phyloP scores from a whole-genome alignment of 2,329 filamentous ascomycete genomes.

The Stagonosporopsis tanaceti region DNA sequence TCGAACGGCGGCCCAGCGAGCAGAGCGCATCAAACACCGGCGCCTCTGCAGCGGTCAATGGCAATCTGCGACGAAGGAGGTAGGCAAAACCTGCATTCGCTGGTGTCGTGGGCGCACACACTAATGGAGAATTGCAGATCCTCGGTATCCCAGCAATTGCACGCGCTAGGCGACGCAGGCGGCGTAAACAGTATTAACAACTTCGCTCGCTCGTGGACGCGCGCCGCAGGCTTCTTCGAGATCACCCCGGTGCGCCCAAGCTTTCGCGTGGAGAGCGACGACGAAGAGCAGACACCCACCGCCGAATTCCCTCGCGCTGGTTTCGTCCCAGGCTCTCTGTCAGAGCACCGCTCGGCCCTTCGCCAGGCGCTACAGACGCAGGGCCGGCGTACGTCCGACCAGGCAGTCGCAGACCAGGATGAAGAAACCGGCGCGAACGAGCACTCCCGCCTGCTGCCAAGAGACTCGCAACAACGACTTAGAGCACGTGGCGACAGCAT shows the following conservation, averaged over 20 bases:
- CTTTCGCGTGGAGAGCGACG: conserved; percentile 64
- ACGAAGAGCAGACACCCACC: conserved; percentile 37
- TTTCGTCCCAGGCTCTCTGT: conserved; percentile 43
- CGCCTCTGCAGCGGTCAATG: conserved; percentile 29
- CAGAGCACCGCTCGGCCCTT: conserved; percentile 53
- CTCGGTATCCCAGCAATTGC: conserved; percentile 60
- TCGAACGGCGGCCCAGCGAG: conserved; percentile 40
- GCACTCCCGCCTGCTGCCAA: conserved; percentile 40
- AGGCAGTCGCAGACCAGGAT: conserved; percentile 47
- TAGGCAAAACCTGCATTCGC: conserved; percentile 26
- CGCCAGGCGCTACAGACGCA: conserved; percentile 51
- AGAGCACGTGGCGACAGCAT: conserved; percentile 53
- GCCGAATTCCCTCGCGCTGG: conserved; percentile 45
- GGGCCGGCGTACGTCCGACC: conserved; percentile 48
- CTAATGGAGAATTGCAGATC: conserved; percentile 45
- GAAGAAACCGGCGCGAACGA: conserved; percentile 45
- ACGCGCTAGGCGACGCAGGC: conserved; percentile 72
- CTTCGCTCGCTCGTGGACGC: conserved; percentile 90
- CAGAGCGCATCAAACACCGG: conserved; percentile 42
- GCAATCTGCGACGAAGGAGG: conserved; percentile 50
- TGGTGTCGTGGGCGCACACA: conserved; percentile 5
- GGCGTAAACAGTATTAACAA: conserved; percentile 94
- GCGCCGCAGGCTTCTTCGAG: conserved; percentile 87
- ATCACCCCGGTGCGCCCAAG: conserved; percentile 81
- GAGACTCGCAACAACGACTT: conserved; percentile 38